A percentile compares a stretch with the other conserved stretches of the same genome.
Evolutionary conservation across 106 monocot species (phyloP).

Genomic region (Alisma plantagoaquatica): DNA sequence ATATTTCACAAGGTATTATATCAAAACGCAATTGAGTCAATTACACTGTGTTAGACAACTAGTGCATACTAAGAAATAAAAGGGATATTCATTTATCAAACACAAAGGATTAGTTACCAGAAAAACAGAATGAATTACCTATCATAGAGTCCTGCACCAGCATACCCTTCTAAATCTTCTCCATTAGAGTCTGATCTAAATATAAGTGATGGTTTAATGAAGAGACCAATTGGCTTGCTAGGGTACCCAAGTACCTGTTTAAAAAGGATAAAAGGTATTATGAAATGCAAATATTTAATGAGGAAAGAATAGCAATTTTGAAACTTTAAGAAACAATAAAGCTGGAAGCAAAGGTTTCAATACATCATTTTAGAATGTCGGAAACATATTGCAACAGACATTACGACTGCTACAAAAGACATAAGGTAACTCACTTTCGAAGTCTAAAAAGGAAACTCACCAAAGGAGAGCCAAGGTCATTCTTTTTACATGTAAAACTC

Average conservation of each 20-base stretch:
- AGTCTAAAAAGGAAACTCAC: no score
- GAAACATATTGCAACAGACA: background rate
- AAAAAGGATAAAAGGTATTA: background rate
- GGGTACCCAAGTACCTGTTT: constrained; percentile 79
- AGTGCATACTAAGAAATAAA: no score
- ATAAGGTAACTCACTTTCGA: no score
- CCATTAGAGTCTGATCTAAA: constrained; percentile 97
- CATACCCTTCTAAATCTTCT: constrained; percentile 98
- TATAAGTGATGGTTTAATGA: constrained; percentile 73
- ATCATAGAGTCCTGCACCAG: constrained; percentile 94
- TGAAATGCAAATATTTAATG: background rate
- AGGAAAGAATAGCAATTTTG: background rate
- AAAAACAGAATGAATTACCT: constrained; percentile 34
- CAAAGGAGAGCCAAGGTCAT: constrained; percentile 58
- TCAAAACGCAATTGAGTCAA: no score
- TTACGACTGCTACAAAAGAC: no score
- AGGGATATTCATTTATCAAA: no score
- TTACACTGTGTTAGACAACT: no score
- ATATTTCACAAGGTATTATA: no score
- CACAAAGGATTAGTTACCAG: no score
- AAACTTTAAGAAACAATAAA: no score
- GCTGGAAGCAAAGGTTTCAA: no score
- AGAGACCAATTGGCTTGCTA: constrained; percentile 88
- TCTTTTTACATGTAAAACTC: constrained; percentile 79
- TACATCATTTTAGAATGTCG: no score